Percentiles rank a stretch among this genome's conserved stretches.
Conservation (phyloP, 2,329 filamentous ascomycete species). For the Zymoseptoria crescenta region DNA sequence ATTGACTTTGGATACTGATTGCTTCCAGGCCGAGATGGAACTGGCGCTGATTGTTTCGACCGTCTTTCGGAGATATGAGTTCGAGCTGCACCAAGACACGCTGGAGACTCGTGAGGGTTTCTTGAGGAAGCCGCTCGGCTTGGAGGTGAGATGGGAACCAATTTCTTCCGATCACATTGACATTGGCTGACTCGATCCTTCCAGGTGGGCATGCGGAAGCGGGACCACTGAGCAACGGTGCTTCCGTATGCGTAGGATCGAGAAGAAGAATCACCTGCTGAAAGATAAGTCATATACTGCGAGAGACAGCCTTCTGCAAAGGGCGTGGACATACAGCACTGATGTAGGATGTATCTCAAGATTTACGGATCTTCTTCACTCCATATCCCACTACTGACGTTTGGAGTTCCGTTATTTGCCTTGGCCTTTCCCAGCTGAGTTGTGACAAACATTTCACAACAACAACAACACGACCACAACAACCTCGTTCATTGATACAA, state of each 20-base stretch:
- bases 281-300: too few relatives aligned
- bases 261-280: too few relatives aligned
- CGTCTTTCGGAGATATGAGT: slow-evolving; percentile 30
- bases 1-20: background rate
- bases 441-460: too few relatives aligned
- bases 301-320: too few relatives aligned
- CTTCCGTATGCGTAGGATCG: too few relatives aligned
- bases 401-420: too few relatives aligned
- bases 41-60: slow-evolving; percentile 33
- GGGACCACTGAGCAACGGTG: slow-evolving; percentile 1
- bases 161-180: background rate
- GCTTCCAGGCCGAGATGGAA: slow-evolving; percentile 32
- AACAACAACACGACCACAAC: too few relatives aligned
- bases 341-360: too few relatives aligned
- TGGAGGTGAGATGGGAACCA: slow-evolving; percentile 16
- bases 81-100: slow-evolving; percentile 28
- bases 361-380: too few relatives aligned
- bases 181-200: background rate
- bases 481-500: background rate
- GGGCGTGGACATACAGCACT: too few relatives aligned
- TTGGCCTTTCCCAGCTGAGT: too few relatives aligned
- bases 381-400: too few relatives aligned
- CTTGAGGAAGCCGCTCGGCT: slow-evolving; percentile 28
- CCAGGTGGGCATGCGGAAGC: slow-evolving; percentile 12
- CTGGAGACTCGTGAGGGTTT: slow-evolving; percentile 31